phyloP scores from a whole-genome alignment of 2,329 filamentous ascomycete genomes.

The Fusarium sp. region DNA sequence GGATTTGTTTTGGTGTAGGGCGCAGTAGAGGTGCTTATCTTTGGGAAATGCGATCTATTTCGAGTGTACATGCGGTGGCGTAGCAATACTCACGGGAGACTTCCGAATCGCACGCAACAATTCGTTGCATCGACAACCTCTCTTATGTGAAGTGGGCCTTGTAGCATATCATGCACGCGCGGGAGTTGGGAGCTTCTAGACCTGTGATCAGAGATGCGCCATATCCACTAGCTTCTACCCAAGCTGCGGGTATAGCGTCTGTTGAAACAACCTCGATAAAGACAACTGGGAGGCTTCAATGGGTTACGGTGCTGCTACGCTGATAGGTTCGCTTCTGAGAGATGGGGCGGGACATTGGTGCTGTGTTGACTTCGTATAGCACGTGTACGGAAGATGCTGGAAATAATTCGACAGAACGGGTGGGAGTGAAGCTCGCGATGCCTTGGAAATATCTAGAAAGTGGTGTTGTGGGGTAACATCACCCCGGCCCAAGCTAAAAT shows the following conservation, averaged over 20 bases:
- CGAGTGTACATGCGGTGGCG: slow-evolving; percentile 26
- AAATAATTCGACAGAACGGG: background rate
- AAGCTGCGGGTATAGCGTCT: slow-evolving; percentile 26
- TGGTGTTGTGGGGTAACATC: slow-evolving; percentile 48
- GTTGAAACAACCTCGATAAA: slow-evolving; percentile 28
- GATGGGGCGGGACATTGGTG: slow-evolving; percentile 19
- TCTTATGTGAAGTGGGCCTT: slow-evolving; percentile 5
- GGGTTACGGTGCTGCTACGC: background rate
- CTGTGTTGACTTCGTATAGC: slow-evolving; percentile 2
- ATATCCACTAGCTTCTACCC: slow-evolving; percentile 10
- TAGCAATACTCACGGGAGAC: slow-evolving; percentile 26
- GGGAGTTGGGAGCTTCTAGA: slow-evolving; percentile 32
- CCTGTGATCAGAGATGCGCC: slow-evolving; percentile 22
- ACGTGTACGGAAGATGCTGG: slow-evolving; percentile 7
- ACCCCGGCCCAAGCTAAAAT: slow-evolving; percentile 21
- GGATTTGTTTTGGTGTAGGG: background rate
- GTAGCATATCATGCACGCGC: slow-evolving; percentile 40
- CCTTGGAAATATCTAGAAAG: slow-evolving; percentile 35
- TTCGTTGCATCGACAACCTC: background rate
- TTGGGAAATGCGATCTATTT: background rate
- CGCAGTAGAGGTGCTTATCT: slow-evolving; percentile 31
- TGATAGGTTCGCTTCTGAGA: slow-evolving; percentile 46
- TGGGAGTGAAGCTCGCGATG: slow-evolving; percentile 45
- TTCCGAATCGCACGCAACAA: slow-evolving; percentile 32
- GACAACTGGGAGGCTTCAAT: slow-evolving; percentile 4